Evolutionary conservation across 129 eudicot species (phyloP).

Genomic region (Saposhnikovia divaricata): DNA sequence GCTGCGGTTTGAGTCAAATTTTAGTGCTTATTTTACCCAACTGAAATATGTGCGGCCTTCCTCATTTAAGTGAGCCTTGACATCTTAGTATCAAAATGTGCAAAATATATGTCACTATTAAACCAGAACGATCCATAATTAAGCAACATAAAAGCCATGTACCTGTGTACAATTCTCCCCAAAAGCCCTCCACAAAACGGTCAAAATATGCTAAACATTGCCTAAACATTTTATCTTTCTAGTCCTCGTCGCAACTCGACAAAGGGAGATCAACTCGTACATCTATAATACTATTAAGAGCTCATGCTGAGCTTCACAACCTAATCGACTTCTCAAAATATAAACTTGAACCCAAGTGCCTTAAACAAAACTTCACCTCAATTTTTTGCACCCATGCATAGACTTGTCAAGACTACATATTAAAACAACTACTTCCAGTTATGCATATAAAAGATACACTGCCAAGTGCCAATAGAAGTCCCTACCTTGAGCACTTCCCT

Average conservation of each 20-base stretch:
- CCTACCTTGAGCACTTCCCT: not conserved
- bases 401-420: not conserved
- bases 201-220: not conserved
- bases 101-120: not conserved
- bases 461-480: not conserved
- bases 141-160: not conserved
- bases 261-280: not conserved
- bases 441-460: not conserved
- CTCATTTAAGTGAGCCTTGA: not conserved
- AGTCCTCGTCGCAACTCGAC: not conserved
- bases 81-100: not conserved
- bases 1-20: not conserved
- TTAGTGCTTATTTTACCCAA: not conserved
- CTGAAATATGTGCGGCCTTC: not conserved
- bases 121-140: not conserved
- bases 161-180: not conserved
- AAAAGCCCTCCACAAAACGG: not conserved
- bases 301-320: not conserved
- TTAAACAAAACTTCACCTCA: not conserved
- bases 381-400: not conserved
- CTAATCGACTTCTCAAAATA: not conserved
- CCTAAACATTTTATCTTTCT: not conserved
- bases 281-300: not conserved
- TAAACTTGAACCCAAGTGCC: not conserved
- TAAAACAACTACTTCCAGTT: not conserved